phyloP scores from a whole-genome alignment of 208 protist genomes.

The Tritrichomonas musculus region DNA sequence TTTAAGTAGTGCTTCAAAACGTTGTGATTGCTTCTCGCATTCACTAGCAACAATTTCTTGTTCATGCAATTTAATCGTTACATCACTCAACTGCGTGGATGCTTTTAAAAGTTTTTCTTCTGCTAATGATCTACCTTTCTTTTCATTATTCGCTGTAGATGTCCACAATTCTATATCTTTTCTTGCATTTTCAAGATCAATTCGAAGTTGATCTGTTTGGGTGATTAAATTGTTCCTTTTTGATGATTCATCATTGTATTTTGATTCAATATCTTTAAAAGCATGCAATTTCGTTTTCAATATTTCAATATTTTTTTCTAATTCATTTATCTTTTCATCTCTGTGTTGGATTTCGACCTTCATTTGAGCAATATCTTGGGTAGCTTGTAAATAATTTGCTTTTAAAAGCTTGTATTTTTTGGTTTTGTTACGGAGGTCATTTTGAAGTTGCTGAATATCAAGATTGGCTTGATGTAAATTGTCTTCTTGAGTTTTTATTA shows the following conservation, averaged over 20 bases:
- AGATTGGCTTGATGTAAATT: too few relatives aligned
- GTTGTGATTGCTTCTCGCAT: background rate
- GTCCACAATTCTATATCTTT: background rate
- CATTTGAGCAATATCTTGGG: too few relatives aligned
- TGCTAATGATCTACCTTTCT: background rate
- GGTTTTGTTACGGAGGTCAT: too few relatives aligned
- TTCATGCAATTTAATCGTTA: slow-evolving; percentile 8
- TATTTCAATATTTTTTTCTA: background rate
- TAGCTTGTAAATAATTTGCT: too few relatives aligned
- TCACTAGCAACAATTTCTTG: background rate
- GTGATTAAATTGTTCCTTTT: background rate
- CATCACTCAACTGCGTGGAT: background rate
- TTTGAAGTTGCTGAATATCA: too few relatives aligned
- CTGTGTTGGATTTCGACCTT: too few relatives aligned
- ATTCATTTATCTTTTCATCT: background rate
- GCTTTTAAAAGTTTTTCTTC: background rate
- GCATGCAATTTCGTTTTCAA: background rate
- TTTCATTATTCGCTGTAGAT: background rate
- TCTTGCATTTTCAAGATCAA: background rate
- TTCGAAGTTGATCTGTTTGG: background rate
- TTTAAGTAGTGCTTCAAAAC: slow-evolving; percentile 7
- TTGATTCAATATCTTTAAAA: too few relatives aligned
- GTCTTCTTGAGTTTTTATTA: too few relatives aligned
- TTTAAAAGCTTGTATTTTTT: too few relatives aligned
- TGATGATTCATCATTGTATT: too few relatives aligned